A percentile compares a stretch with the other conserved stretches of the same genome.
These are phyloP conservation scores for Pythium chondricola DNA, from an alignment of 352 stramenopile genomes.

Conservation along the genomic window DNA sequence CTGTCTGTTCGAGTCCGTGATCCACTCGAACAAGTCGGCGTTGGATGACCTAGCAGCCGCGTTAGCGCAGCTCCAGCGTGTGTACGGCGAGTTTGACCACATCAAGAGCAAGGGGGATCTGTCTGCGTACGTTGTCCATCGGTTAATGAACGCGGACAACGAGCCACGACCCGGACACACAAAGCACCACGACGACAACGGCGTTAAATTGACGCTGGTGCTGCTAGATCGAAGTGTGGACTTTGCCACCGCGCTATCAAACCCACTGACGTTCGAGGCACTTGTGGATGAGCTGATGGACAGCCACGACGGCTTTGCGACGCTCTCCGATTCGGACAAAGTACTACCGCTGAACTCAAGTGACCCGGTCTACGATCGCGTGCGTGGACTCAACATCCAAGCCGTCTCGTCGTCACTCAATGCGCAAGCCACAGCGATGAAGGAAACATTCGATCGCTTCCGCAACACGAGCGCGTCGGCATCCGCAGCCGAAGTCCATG, in stretches of 20 bases:
- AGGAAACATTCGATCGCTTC: conserved; percentile 48
- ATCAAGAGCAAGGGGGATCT: conserved; percentile 82
- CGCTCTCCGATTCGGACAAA: conserved; percentile 8
- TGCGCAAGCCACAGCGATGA: conserved; percentile 37
- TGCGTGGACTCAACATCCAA: conserved; percentile 62
- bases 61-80: conserved; percentile 43
- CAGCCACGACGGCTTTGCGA: conserved; percentile 53
- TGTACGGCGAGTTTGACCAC: conserved; percentile 49
- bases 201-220: conserved; percentile 31
- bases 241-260: conserved; percentile 58
- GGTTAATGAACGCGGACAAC: conserved; percentile 38
- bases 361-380: conserved; percentile 47
- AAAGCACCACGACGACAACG: neutral
- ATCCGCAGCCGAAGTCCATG: conserved; percentile 54
- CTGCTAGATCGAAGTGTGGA: conserved; percentile 66
- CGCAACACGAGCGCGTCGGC: conserved; percentile 36
- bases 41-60: conserved; percentile 43
- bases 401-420: conserved; percentile 45
- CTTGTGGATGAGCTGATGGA: conserved; percentile 58
- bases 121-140: conserved; percentile 56
- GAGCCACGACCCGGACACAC: neutral
- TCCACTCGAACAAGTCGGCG: conserved; percentile 38
- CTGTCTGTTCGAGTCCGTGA: conserved; percentile 44
- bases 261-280: conserved; percentile 66
- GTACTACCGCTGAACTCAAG: conserved; percentile 41